phyloP scores from a whole-genome alignment of 1,139 yeast genomes.

The Pneumocystis wakefieldiae region DNA sequence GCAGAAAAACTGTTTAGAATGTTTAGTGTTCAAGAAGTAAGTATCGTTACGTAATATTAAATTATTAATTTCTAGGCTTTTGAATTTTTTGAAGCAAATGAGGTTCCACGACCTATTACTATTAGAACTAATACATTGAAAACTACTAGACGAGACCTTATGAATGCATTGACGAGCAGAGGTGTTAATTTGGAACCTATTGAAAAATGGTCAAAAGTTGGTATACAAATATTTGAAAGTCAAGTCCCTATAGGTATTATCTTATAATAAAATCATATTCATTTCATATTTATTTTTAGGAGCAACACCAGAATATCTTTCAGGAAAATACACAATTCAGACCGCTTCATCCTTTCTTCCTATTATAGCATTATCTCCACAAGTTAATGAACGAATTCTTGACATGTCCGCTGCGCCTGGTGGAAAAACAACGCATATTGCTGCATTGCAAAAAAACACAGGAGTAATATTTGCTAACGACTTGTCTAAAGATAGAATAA shows the following conservation, averaged over 20 bases:
- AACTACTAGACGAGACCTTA: constrained; percentile 89
- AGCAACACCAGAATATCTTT: constrained; percentile 95
- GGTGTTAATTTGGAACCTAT: constrained; percentile 96
- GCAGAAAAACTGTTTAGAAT: constrained; percentile 86
- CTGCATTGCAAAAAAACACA: constrained; percentile 95
- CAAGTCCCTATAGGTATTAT: constrained; percentile 82
- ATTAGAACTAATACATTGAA: constrained; percentile 91
- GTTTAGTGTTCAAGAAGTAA: constrained; percentile 69
- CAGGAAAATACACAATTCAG: constrained; percentile 94
- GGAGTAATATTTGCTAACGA: constrained; percentile 97
- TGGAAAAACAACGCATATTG: constrained; percentile 92
- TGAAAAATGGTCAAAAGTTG: constrained; percentile 96
- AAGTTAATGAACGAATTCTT: constrained; percentile 81
- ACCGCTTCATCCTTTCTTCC: constrained; percentile 98
- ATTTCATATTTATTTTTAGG: not conserved
- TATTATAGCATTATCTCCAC: constrained; percentile 93
- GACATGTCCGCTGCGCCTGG: constrained; percentile 99
- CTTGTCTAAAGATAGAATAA: constrained; percentile 89
- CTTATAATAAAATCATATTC: not conserved
- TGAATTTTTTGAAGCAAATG: constrained; percentile 97
- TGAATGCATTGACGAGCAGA: constrained; percentile 85
- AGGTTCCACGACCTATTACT: constrained; percentile 88
- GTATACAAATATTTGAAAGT: constrained; percentile 89
- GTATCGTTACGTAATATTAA: not conserved
- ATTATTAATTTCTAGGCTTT: constrained; percentile 35